Conservation (phyloP, 129 eudicot genomes). For the Flaveria trinervia region DNA sequence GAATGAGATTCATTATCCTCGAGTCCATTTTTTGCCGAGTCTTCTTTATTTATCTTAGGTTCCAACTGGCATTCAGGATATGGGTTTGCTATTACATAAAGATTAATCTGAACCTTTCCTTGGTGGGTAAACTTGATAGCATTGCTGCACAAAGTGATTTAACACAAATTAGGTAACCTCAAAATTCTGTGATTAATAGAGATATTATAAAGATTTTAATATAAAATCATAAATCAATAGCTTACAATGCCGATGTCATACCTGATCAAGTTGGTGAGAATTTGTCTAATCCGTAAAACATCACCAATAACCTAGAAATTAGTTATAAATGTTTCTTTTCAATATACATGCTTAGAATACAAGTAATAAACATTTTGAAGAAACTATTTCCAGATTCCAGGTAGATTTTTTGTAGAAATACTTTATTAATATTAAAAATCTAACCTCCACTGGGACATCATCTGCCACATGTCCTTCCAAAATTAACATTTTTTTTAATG, state of each 20-base stretch:
- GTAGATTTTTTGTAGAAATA: not conserved
- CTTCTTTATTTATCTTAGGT: constrained; percentile 31
- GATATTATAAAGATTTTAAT: not conserved
- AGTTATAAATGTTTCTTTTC: constrained; percentile 5
- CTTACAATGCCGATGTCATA: constrained; percentile 27
- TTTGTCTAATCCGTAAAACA: constrained; percentile 89
- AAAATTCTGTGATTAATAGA: not conserved
- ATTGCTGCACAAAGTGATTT: constrained; percentile 54
- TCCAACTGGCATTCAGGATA: constrained; percentile 37
- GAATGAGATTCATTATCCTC: constrained; percentile 37
- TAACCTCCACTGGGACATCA: constrained; percentile 87
- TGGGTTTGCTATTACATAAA: constrained; percentile 64
- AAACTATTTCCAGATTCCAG: not conserved
- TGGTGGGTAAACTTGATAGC: constrained; percentile 92
- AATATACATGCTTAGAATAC: not conserved
- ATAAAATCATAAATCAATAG: not conserved
- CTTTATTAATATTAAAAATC: not conserved
- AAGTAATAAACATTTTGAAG: not conserved
- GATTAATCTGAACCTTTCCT: constrained; percentile 87
- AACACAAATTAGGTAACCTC: constrained; percentile 12
- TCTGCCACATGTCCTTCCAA: constrained; percentile 85
- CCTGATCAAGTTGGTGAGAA: constrained; percentile 95
- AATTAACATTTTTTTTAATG: constrained; percentile 65
- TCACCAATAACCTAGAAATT: constrained; percentile 87
- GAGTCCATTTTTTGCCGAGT: constrained; percentile 35